Conservation (phyloP, 176 grass and related monocot genomes). For the Raddia guianensis region DNA sequence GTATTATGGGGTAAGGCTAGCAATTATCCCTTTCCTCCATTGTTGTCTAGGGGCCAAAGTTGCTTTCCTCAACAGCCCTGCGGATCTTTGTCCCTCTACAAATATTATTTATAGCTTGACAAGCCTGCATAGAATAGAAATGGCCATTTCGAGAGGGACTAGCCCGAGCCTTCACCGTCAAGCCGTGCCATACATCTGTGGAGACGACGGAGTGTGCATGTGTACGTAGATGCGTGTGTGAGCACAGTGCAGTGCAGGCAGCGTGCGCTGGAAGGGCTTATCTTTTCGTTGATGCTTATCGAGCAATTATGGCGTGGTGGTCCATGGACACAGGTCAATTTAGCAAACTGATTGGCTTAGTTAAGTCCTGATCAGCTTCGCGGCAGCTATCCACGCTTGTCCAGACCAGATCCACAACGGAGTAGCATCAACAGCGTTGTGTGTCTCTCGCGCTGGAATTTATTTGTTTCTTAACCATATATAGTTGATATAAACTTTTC, state of each 20-base stretch:
- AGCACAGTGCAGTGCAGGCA: conserved; percentile 25
- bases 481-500: no score
- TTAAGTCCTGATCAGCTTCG: conserved; percentile 30
- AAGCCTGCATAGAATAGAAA: conserved; percentile 13
- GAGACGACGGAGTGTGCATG: conserved; percentile 23
- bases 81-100: conserved; percentile 51
- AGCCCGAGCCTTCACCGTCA: conserved; percentile 22
- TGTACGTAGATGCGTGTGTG: not conserved
- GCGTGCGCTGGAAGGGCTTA: conserved; percentile 41
- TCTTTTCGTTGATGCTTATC: conserved; percentile 41
- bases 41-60: conserved; percentile 14
- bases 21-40: conserved; percentile 9
- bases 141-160: conserved; percentile 37
- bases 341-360: conserved; percentile 24
- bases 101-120: conserved; percentile 30
- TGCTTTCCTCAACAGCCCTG: conserved; percentile 40
- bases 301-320: conserved; percentile 32
- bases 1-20: not conserved
- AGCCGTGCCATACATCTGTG: not conserved
- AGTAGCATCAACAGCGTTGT: conserved; percentile 7
- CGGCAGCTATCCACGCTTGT: not conserved
- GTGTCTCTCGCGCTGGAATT: not conserved
- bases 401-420: not conserved
- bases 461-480: no score
- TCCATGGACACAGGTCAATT: conserved; percentile 17